Base-by-base conservation (phyloP, 148 eudicot genomes). In the Rhododendron vialii region DNA sequence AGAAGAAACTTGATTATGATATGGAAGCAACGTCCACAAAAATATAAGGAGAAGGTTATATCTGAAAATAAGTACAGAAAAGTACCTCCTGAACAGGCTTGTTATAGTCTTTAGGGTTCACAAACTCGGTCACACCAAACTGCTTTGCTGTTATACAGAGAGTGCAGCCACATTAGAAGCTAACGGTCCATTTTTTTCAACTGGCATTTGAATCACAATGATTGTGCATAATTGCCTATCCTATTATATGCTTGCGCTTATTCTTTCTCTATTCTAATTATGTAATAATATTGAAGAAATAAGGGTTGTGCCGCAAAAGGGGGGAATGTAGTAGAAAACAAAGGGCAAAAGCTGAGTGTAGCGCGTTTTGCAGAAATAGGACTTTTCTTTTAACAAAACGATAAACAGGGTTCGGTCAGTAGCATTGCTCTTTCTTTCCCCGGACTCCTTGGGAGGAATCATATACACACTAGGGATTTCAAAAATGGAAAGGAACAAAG, bases 81-180 rank as follows among this genome's bases (percentile, higher is more conserved):
- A 9, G 0, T 79, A 91, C 93, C 92, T 93, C 93, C 86, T 94
- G 95, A 79, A 94, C 86, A 85, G 95, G 95, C 78, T 89, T 93
- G 43, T 85, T 84, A 84, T 92, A 43, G 76, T 93, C 95, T 85
- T 93, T 94, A 36, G 98, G 95, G 90, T 94, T 93, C 80, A 93
- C 91, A 79, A 94, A 94, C 83, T 94, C 98, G 13, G 92, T 93
- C 83, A 93, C 93, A 83, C 98, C 94, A 80, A 94, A 92, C 81
- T 92, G 90, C 90, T 92, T 94, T 83, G 97, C 95, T 94, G 89
- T 85, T 87, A 63, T 63, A 17, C 59, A 8, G 69, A 63, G 69
- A 24, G 28, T 8, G n/a, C 69, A 24, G 13, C 59, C 18, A 3
- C 61, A 63, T 63, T 63, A 63, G 69, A 63, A 63, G 28, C 28